Base-by-base conservation (phyloP, 2,329 filamentous ascomycete genomes). In the Sclerotinia minor region DNA sequence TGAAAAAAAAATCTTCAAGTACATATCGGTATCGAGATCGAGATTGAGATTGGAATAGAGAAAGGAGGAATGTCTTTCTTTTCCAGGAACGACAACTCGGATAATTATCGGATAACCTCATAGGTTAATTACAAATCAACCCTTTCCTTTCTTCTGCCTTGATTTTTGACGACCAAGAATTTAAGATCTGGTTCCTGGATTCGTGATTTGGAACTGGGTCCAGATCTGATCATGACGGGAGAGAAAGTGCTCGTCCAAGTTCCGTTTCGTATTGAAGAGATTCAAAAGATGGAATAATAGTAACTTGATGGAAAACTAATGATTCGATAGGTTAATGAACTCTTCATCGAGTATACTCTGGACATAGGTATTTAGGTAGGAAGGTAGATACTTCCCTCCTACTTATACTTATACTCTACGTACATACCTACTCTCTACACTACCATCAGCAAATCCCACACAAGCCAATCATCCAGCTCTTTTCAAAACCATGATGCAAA, bases 131-230 rank as follows among this genome's bases (percentile, higher is more conserved):
- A 26, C 21, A 5, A 26, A 6, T 13, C 50, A 29, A 15, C 5
- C 13, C 13, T 52, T 35, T 35, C 32, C 35, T 35, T 35, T 29
- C 50, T 52, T 15, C 38, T 41, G 24, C 15, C 55, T 59, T 45
- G 55, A 24, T 38, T 41, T 41, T 47, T 26, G 17, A 21, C 11
- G 9, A 32, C 26, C 57, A 47, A 60, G 41, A 60, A 32, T 60
- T 13, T 5, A 5, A 47, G 44, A 60, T 60, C 57, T 60, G 57
- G 57, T 47, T 60, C 57, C 41, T 32, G 41, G 19, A n/a, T 47
- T 32, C 21, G 15, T 60, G 26, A 47, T 47, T 45, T 26, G 8
- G 11, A 32, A 4, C 26, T 47, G n/a, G 41, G 19, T 47, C 57
- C 11, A 60, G 57, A 35, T n/a, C 26, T 32, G 1, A 35, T 29